Evolutionary conservation across 768 basidiomycete genomes (phyloP).

Genomic region (Piloderma croceum): DNA sequence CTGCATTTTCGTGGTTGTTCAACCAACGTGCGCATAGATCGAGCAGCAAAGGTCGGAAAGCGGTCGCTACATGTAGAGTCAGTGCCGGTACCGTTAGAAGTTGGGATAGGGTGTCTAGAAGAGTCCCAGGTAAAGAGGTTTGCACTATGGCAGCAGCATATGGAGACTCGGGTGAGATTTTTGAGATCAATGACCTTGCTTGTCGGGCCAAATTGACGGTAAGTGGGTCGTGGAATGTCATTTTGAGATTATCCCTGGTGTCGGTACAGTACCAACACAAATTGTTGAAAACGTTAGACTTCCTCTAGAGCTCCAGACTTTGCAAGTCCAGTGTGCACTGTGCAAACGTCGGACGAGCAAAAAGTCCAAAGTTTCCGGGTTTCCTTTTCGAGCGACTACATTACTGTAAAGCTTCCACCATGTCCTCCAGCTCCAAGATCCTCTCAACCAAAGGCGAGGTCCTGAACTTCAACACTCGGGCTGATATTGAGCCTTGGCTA

Average conservation of each 20-base stretch:
- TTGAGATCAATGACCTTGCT: constrained; percentile 39
- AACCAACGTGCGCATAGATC: constrained; percentile 85
- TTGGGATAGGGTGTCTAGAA: constrained; percentile 53
- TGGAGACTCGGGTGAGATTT: constrained; percentile 38
- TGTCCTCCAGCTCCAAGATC: constrained; percentile 26
- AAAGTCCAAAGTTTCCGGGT: no score
- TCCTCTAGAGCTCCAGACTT: no score
- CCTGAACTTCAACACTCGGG: constrained; percentile 73
- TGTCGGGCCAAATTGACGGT: constrained; percentile 53
- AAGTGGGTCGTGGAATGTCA: constrained; percentile 49
- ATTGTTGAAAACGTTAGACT: no score
- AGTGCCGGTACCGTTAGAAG: constrained; percentile 57
- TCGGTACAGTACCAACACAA: no score
- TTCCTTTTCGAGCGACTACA: no score
- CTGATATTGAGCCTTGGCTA: constrained; percentile 73
- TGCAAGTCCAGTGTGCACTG: no score
- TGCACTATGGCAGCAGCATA: constrained; percentile 33
- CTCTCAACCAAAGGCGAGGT: constrained; percentile 54
- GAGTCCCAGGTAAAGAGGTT: constrained; percentile 32
- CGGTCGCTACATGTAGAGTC: constrained; percentile 53
- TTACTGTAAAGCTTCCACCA: neutral
- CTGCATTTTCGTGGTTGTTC: constrained; percentile 40
- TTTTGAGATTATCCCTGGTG: neutral
- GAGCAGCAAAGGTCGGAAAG: constrained; percentile 72
- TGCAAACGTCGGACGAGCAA: no score